These are phyloP conservation scores for Tremellales sp. DNA, from an alignment of 1,284 basidiomycete genomes.

Conservation along the genomic window DNA sequence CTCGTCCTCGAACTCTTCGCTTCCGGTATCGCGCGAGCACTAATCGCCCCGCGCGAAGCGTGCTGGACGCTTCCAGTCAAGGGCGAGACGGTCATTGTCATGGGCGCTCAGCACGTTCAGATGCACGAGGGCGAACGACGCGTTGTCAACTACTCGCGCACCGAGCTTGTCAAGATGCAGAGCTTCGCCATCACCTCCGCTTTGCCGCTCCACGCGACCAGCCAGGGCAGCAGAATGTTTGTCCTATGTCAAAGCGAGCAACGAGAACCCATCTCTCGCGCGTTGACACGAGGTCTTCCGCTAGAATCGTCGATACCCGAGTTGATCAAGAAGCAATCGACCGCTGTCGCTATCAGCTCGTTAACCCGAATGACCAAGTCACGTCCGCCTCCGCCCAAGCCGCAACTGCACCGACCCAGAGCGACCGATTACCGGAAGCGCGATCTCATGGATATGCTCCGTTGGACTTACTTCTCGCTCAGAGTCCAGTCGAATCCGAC, in stretches of 20 bases:
- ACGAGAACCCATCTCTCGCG: constrained; percentile 70
- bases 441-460: constrained; percentile 69
- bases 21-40: constrained; percentile 72
- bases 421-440: constrained; percentile 56
- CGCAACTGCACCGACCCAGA: constrained; percentile 22
- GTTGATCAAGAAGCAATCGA: constrained; percentile 20
- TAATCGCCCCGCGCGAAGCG: constrained; percentile 76
- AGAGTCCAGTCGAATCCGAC: constrained; percentile 75
- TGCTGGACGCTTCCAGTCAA: constrained; percentile 82
- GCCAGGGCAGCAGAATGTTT: constrained; percentile 62
- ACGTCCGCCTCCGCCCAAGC: constrained; percentile 15
- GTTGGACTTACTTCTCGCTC: constrained; percentile 74
- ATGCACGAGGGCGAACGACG: constrained; percentile 57
- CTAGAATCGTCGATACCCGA: constrained; percentile 71
- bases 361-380: constrained; percentile 22
- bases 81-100: constrained; percentile 75
- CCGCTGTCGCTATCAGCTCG: constrained; percentile 23
- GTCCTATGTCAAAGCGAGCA: constrained; percentile 84
- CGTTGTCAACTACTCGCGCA: constrained; percentile 70
- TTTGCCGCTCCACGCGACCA: constrained; percentile 9
- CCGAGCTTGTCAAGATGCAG: constrained; percentile 88
- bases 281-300: constrained; percentile 80
- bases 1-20: constrained; percentile 79
- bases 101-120: constrained; percentile 85
- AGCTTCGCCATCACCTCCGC: constrained; percentile 61